These are phyloP conservation scores for Saccharomycopsis crataegensis DNA, from an alignment of 1,139 yeast species.

Conservation along the genomic window DNA sequence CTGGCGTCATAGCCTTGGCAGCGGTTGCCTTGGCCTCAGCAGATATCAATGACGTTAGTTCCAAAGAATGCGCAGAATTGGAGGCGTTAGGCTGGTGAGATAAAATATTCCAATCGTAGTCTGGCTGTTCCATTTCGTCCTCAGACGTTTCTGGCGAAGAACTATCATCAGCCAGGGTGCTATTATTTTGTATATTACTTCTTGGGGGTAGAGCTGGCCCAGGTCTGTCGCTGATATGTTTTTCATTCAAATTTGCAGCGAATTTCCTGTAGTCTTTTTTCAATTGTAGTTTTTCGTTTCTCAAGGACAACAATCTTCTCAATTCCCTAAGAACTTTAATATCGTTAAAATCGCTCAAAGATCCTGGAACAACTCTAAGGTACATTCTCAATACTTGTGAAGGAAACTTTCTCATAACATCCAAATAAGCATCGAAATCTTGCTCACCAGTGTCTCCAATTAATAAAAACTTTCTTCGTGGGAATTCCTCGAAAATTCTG, in stretches of 20 bases:
- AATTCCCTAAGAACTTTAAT: slow-evolving; percentile 34
- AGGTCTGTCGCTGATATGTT: not conserved
- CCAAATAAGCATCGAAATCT: slow-evolving; percentile 86
- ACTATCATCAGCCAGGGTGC: not conserved
- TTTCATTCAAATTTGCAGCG: slow-evolving; percentile 5
- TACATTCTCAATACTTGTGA: slow-evolving; percentile 63
- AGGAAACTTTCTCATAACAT: slow-evolving; percentile 57
- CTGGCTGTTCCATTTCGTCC: slow-evolving; percentile 17
- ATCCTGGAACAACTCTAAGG: slow-evolving; percentile 69
- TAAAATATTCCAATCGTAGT: slow-evolving; percentile 19
- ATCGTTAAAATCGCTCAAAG: slow-evolving; percentile 48
- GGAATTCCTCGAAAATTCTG: slow-evolving; percentile 67
- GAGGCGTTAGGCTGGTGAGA: slow-evolving; percentile 6
- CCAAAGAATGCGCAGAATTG: not conserved
- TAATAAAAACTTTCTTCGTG: slow-evolving; percentile 66
- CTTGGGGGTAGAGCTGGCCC: slow-evolving; percentile 1
- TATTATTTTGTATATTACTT: not conserved
- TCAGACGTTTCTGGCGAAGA: slow-evolving; percentile 14
- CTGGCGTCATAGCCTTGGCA: not conserved
- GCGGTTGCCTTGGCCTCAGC: not conserved
- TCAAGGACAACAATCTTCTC: slow-evolving; percentile 22
- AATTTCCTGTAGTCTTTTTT: slow-evolving; percentile 7
- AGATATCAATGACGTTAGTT: not conserved
- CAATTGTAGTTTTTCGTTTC: slow-evolving; percentile 12
- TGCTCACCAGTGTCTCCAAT: slow-evolving; percentile 96